A percentile compares a stretch with the other conserved stretches of the same genome.
Conservation (phyloP, 495 filamentous ascomycete species). For the Evernia prunastri region DNA sequence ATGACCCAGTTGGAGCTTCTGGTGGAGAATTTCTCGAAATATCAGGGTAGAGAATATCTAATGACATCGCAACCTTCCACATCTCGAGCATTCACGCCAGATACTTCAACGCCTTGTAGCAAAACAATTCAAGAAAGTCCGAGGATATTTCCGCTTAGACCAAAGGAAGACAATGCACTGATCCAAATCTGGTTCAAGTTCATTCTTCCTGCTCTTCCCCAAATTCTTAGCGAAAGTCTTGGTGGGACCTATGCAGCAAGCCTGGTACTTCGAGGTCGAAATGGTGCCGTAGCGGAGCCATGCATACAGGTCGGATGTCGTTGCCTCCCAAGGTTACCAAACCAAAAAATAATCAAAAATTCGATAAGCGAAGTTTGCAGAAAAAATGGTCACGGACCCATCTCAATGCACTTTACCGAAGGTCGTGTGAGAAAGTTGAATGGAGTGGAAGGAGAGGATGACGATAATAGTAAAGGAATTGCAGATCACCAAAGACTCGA, state of each 20-base stretch:
- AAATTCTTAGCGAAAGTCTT: constrained; percentile 1
- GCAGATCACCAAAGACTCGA: not conserved
- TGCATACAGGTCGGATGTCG: not conserved
- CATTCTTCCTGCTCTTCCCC: not conserved
- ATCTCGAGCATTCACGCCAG: not conserved
- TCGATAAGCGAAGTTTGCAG: not conserved
- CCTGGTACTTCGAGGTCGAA: constrained; percentile 1
- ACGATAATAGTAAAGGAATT: not conserved
- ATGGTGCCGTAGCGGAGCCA: not conserved
- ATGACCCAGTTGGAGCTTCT: not conserved
- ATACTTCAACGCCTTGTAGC: not conserved
- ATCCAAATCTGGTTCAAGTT: not conserved
- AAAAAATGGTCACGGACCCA: not conserved
- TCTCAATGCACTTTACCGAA: not conserved
- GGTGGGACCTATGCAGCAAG: not conserved
- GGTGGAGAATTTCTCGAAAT: not conserved
- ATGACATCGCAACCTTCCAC: not conserved
- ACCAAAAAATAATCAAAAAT: not conserved
- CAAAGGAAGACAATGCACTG: not conserved
- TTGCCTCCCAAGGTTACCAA: not conserved
- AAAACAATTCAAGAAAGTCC: not conserved
- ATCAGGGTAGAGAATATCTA: not conserved
- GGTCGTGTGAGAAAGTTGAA: not conserved
- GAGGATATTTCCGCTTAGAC: not conserved
- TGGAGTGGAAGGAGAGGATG: not conserved